Evolutionary conservation across 805 yeast species (phyloP), one percentile per base, ranked within the genome.

Genomic region (Monosporozyma aerobia): DNA sequence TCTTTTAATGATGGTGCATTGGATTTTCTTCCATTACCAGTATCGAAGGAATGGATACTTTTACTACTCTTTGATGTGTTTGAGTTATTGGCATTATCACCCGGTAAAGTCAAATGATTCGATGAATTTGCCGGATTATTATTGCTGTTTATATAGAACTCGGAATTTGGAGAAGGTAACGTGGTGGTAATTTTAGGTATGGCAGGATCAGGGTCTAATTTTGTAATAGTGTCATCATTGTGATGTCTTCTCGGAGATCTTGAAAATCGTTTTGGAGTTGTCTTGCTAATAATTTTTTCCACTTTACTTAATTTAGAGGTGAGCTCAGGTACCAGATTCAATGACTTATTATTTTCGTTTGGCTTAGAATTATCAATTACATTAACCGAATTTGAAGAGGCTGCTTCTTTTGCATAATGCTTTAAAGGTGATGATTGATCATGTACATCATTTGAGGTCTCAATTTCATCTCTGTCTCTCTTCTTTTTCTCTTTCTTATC

Each of bases 271-370:
- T 56, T 59, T 3, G 61, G 53, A 7, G 47, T 48, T 5, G 52
- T 50, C 47, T 48, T 52, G 32, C 45, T 51, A 9, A 62, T 50
- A 29, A 62, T 62, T 51, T 60, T 59, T 40, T 60, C 67, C 22
- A 62, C 55, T 44, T 59, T 58, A 39, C 58, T 60, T 22, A 54
- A 47, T 45, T 59, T 53, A 2, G 45, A 23, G 8, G 45, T 23
- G 4, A 43, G 23, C 8, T 43, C 45, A 29, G 47, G 35, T 27
- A 27, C 35, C 9, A 16, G 30, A 13, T 56, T 16, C 19, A 43
- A 33, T 11, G 44, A 44, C n/a, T 44, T 39, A 19, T 22, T 47
- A 7, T 35, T 19, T 3, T 39, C 19, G 33, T 40, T 32, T 13
- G 29, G 5, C 43, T 8, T 39, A 19, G 25, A 19, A 8, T 25